Evolutionary conservation across 352 stramenopile genomes (phyloP), one percentile per base, ranked within the genome.

Genomic region (Blastocystis sp.): DNA sequence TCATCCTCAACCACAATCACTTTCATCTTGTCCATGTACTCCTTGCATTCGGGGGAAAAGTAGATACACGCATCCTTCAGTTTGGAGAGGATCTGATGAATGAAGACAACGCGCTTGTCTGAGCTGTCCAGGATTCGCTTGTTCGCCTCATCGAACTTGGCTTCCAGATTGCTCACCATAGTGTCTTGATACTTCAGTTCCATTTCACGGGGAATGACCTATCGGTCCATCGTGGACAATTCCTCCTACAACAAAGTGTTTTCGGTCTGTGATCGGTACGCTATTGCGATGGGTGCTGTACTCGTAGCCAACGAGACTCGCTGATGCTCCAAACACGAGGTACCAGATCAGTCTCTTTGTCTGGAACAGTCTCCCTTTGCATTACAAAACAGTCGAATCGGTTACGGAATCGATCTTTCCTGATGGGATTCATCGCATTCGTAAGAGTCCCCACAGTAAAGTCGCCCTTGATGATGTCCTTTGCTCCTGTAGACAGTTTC

Each of bases 1-100:
- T 48, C 32, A 14, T 29, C 38, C 32, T 73, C 61, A 32, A 73
- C 61, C 8, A 73, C 61, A 53, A 73, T 29, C 6, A 73, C 7
- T 46, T 73, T 73, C 32, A 73, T 18, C 27, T 73, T 6, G n/a
- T 51, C 21, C 29, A 73, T n/a, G 38, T 73, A 73, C 61, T 73
- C 36, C 36, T 73, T 36, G 36, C 61, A 51, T 36, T 73, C 61
- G 6, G 61, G 61, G 21, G 61, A 73, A 53, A 73, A 73, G 38
- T 73, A 73, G 27, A 73, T n/a, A 42, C 61, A 73, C 7, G 61
- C 34, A 27, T 73, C 34, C n/a, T 53, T 73, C 38, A 73, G 40
- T 9, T 8, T 32, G 21, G 29, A 16, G 16, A 73, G 61, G n/a
- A 73, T 48, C 6, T 21, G 21, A 11, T 73, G 4, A 21, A 73